Base-by-base conservation (phyloP, 192 early-diverging fungal genomes). In the Phlyctochytrium arcticum region DNA sequence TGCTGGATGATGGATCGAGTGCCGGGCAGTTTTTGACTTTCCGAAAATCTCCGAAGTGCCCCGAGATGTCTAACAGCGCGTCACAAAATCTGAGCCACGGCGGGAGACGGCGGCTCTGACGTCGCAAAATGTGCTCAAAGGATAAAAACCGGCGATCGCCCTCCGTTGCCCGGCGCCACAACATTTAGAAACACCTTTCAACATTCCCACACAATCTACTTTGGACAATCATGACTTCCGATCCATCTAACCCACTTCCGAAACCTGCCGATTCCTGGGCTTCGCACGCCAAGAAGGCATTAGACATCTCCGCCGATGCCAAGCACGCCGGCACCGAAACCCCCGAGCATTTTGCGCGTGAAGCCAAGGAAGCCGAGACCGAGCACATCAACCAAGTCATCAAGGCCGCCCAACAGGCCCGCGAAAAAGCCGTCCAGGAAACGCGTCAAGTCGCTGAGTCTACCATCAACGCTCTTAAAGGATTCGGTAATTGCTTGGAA, bases 201-300 rank as follows among this genome's bases (percentile, higher is more conserved):
- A n/a, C n/a, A n/a, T n/a, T n/a, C n/a, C n/a, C n/a, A n/a, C n/a
- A n/a, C n/a, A n/a, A n/a, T n/a, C n/a, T n/a, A n/a, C n/a, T n/a
- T n/a, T n/a, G n/a, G n/a, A n/a, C 39, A 42, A n/a, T 42, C 39
- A 53, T 53, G 50, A 15, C 50, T 53, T 19, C 50, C 26, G 21
- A 57, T n/a, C 55, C 55, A n/a, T 27, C 55, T 33, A 57, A 57
- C 34, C 55, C 55, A 7, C 8, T 19, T 2, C 55, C 55, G 15
- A n/a, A 24, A 19, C 55, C 55, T n/a, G 17, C 21, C 8, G 55
- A 57, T 3, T 33, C 55, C 1, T 57, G 55, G 55, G 55, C 55
- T 9, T 23, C 55, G 8, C 55, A 57, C 23, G 55, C 55, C 24
- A 57, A 57, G 23, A 57, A 57, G 4, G 55, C 55, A 9, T 19